phyloP scores from a whole-genome alignment of 2,329 filamentous ascomycete species.

The Bimuria novae-zelandiae region DNA sequence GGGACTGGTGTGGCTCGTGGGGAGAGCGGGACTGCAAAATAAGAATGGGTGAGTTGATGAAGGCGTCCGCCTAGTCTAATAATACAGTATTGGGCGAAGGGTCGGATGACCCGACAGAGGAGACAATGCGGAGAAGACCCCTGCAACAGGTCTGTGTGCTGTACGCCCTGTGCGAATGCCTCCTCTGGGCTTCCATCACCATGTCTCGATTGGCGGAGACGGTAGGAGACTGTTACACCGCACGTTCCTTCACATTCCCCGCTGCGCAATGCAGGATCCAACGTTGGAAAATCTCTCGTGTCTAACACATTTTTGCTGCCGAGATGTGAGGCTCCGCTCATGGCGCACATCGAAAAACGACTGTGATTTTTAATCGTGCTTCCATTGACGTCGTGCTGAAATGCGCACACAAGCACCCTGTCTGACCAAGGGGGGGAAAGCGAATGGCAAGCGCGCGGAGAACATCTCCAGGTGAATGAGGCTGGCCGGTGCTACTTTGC shows the following conservation, averaged over 20 bases:
- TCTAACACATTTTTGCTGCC: slow-evolving; percentile 1
- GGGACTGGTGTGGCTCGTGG: neutral
- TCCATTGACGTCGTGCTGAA: slow-evolving; percentile 9
- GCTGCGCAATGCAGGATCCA: neutral
- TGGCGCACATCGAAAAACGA: neutral
- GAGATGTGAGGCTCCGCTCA: slow-evolving; percentile 4
- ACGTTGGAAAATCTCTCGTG: slow-evolving; percentile 8
- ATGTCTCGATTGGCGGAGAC: neutral
- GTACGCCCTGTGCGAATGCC: slow-evolving; percentile 24
- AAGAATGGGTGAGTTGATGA: neutral
- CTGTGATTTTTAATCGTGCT: neutral
- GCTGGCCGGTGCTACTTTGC: neutral
- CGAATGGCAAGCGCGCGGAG: neutral
- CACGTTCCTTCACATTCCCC: slow-evolving; percentile 5
- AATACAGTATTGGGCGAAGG: neutral
- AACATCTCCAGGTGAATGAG: neutral
- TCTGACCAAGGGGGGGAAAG: neutral
- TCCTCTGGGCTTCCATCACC: neutral
- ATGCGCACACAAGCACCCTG: slow-evolving; percentile 1
- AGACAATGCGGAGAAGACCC: slow-evolving; percentile 41
- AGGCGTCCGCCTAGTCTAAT: slow-evolving; percentile 4
- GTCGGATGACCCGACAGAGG: slow-evolving; percentile 37
- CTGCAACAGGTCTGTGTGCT: slow-evolving; percentile 25
- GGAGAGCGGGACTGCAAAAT: slow-evolving; percentile 1
- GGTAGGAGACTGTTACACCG: neutral